phyloP scores from a whole-genome alignment of 1,284 basidiomycete species.

The Phellopilus nigrolimitatus region DNA sequence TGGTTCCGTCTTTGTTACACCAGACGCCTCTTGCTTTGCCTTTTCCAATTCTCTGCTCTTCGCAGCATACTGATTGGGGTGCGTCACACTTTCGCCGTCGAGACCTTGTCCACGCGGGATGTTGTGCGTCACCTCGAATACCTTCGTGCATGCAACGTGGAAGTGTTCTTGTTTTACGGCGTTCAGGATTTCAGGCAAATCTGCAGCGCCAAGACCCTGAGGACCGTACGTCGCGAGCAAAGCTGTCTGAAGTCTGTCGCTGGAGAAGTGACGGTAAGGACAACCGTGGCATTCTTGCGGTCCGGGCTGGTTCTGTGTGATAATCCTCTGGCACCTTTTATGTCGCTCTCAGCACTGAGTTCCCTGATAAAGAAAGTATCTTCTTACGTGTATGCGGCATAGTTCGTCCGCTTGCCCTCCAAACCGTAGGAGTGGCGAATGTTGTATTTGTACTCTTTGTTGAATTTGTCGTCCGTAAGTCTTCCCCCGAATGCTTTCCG shows the following conservation, averaged over 20 bases:
- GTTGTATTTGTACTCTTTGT: conserved; percentile 98
- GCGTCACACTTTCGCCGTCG: conserved; percentile 84
- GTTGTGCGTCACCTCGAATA: conserved; percentile 92
- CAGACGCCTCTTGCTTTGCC: conserved; percentile 24
- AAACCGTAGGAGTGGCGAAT: conserved; percentile 94
- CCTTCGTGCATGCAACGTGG: conserved; percentile 95
- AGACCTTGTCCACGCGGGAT: conserved; percentile 47
- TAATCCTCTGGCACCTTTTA: conserved; percentile 84
- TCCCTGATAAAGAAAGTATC: background rate
- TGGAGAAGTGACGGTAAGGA: conserved; percentile 89
- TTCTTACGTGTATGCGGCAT: conserved; percentile 82
- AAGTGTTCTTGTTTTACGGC: conserved; percentile 83
- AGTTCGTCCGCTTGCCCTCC: conserved; percentile 93
- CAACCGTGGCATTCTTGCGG: conserved; percentile 84
- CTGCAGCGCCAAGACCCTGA: conserved; percentile 54
- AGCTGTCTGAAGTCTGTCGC: conserved; percentile 79
- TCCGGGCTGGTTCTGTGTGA: conserved; percentile 73
- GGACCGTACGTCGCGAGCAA: conserved; percentile 72
- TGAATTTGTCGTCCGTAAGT: conserved; percentile 93
- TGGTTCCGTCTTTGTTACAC: conserved; percentile 7
- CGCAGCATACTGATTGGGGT: conserved; percentile 87
- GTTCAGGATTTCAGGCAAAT: conserved; percentile 84
- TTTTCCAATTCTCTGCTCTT: conserved; percentile 65
- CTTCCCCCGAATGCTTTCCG: conserved; percentile 72
- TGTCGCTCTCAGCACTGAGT: conserved; percentile 5